These are phyloP conservation scores for Posidonia oceanica DNA, from an alignment of 116 monocot genomes.

Conservation along the genomic window DNA sequence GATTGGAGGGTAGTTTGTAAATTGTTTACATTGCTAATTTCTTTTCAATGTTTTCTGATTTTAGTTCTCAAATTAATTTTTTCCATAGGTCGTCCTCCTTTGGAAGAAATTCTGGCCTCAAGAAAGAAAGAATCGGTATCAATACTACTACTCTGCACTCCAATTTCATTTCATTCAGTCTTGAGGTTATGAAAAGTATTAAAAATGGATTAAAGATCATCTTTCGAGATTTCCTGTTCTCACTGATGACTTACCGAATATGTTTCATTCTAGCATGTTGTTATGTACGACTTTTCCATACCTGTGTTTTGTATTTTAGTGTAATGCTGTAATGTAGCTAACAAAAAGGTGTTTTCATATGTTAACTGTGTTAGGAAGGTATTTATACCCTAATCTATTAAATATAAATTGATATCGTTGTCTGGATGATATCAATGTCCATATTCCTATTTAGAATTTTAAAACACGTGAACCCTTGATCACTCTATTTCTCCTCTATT, in stretches of 20 bases:
- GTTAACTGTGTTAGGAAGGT: no score
- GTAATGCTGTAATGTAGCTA: no score
- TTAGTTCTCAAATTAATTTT: neutral
- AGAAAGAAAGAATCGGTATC: slow-evolving; percentile 1
- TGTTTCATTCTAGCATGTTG: no score
- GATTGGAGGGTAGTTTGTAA: neutral
- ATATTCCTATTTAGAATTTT: no score
- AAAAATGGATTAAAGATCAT: neutral
- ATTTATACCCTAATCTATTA: no score
- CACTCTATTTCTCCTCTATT: no score
- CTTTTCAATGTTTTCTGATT: neutral
- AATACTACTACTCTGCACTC: neutral
- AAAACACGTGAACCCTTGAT: no score
- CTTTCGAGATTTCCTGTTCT: neutral
- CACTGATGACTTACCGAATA: neutral
- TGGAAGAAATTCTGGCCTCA: slow-evolving; percentile 3
- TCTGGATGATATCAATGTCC: no score
- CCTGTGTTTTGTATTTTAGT: no score
- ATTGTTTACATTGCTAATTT: neutral
- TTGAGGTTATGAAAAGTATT: neutral
- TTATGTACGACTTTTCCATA: no score
- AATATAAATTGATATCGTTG: no score
- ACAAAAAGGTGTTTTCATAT: no score
- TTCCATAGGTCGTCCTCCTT: neutral
- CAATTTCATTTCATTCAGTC: neutral